A percentile compares a stretch with the other conserved stretches of the same genome.
phyloP scores from a whole-genome alignment of 2,329 filamentous ascomycete genomes.

The Phaeomoniella chlamydospora region DNA sequence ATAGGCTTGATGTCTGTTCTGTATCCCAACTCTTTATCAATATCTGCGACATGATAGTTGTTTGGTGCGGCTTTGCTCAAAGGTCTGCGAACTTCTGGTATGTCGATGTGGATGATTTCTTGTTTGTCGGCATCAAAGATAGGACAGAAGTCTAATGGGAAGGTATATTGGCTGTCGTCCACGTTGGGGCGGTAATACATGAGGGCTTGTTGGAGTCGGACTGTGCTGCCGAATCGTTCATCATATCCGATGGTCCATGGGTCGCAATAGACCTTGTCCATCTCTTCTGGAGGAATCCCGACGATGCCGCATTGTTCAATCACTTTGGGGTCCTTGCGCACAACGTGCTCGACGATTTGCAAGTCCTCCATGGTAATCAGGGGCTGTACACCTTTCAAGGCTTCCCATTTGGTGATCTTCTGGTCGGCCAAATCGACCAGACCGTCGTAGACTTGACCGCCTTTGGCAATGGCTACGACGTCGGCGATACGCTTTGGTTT shows the following conservation, averaged over 20 bases:
- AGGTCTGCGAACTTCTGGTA: conserved; percentile 63
- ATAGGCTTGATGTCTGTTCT: conserved; percentile 70
- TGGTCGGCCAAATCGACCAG: conserved; percentile 56
- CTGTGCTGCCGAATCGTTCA: conserved; percentile 65
- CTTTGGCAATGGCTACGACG: conserved; percentile 65
- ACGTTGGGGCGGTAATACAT: conserved; percentile 87
- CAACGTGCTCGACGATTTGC: conserved; percentile 60
- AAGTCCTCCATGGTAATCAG: conserved; percentile 89
- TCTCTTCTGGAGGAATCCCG: conserved; percentile 67
- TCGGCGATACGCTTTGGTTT: conserved; percentile 63
- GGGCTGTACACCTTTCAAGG: conserved; percentile 64
- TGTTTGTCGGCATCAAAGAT: conserved; percentile 74
- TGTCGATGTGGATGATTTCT: conserved; percentile 68
- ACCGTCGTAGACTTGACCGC: conserved; percentile 70
- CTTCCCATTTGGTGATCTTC: conserved; percentile 60
- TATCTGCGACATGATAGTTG: conserved; percentile 64
- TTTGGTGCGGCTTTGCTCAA: conserved; percentile 56
- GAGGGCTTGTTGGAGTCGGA: conserved; percentile 77
- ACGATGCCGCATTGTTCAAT: conserved; percentile 80
- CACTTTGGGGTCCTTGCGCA: conserved; percentile 66
- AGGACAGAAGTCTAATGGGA: conserved; percentile 84
- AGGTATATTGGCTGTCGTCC: conserved; percentile 83
- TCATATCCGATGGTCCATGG: conserved; percentile 95
- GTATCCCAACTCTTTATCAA: conserved; percentile 63
- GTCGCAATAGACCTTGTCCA: conserved; percentile 94